Conservation (phyloP, 2,329 filamentous ascomycete genomes). For the Pseudocercospora vitis region DNA sequence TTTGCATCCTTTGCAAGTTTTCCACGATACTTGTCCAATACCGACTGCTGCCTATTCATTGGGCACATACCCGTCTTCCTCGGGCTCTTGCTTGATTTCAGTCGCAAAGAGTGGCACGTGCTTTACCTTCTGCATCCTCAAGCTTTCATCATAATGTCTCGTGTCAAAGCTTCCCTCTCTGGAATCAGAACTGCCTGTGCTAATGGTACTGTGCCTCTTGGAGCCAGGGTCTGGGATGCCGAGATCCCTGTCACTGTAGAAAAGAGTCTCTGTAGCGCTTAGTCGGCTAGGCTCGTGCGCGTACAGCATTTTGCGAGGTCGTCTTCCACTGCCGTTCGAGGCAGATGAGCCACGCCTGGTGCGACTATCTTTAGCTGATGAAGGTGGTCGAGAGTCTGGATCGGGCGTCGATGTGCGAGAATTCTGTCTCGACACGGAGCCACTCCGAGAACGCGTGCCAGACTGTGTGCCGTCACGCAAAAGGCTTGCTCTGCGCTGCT, state of each 20-base stretch:
- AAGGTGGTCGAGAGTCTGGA: constrained; percentile 15
- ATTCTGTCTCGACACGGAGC: constrained; percentile 23
- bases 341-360: constrained; percentile 30
- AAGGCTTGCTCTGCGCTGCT: constrained; percentile 24
- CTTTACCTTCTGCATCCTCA: constrained; percentile 14
- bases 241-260: constrained; percentile 25
- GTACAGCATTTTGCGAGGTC: constrained; percentile 23
- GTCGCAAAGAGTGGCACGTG: constrained; percentile 24
- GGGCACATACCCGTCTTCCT: constrained; percentile 13
- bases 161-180: constrained; percentile 19
- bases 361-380: constrained; percentile 20
- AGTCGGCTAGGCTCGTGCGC: constrained; percentile 30
- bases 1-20: no score
- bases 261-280: constrained; percentile 32
- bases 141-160: constrained; percentile 14
- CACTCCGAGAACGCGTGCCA: constrained; percentile 26
- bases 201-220: constrained; percentile 26
- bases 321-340: constrained; percentile 20
- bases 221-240: constrained; percentile 12
- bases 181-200: constrained; percentile 22
- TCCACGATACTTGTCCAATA: not conserved
- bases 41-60: not conserved
- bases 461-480: constrained; percentile 29
- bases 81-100: constrained; percentile 31
- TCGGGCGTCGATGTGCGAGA: constrained; percentile 32